phyloP scores from a whole-genome alignment of 768 basidiomycete species.

The Boletus vermiculosoides region DNA sequence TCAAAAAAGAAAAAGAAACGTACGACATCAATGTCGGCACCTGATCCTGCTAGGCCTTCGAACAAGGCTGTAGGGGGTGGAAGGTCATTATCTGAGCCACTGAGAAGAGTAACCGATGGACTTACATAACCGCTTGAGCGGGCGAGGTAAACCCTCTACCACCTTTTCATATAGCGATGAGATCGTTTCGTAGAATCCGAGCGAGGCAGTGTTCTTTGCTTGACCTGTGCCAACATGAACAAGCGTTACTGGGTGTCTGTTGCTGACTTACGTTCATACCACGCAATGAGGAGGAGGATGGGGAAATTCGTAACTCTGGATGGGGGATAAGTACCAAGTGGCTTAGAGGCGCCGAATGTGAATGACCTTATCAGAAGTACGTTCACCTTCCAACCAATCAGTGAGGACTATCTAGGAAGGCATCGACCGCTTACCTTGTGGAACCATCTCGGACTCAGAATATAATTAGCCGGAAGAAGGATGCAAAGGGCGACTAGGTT shows the following conservation, averaged over 20 bases:
- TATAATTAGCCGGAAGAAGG: slow-evolving; percentile 83
- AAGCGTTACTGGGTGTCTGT: neutral
- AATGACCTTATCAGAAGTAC: slow-evolving; percentile 80
- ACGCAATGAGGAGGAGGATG: slow-evolving; percentile 71
- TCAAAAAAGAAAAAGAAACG: slow-evolving; percentile 17
- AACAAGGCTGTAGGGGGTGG: slow-evolving; percentile 57
- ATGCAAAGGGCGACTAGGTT: slow-evolving; percentile 85
- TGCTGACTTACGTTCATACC: slow-evolving; percentile 65
- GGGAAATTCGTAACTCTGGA: slow-evolving; percentile 79
- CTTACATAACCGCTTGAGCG: slow-evolving; percentile 71
- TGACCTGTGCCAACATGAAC: slow-evolving; percentile 39
- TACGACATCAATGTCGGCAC: slow-evolving; percentile 73
- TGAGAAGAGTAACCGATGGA: slow-evolving; percentile 4
- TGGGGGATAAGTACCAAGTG: neutral
- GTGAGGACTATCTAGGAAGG: slow-evolving; percentile 6
- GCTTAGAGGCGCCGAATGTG: neutral
- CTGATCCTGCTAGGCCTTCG: slow-evolving; percentile 73
- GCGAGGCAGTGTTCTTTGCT: slow-evolving; percentile 62
- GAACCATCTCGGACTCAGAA: slow-evolving; percentile 94
- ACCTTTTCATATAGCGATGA: slow-evolving; percentile 63
- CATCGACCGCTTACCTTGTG: slow-evolving; percentile 66
- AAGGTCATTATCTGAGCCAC: neutral
- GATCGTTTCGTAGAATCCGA: slow-evolving; percentile 72
- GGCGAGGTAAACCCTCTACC: slow-evolving; percentile 74
- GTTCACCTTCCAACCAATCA: slow-evolving; percentile 56